Conservation (phyloP, 1,284 basidiomycete species). For the Cryptococcus sp. region DNA sequence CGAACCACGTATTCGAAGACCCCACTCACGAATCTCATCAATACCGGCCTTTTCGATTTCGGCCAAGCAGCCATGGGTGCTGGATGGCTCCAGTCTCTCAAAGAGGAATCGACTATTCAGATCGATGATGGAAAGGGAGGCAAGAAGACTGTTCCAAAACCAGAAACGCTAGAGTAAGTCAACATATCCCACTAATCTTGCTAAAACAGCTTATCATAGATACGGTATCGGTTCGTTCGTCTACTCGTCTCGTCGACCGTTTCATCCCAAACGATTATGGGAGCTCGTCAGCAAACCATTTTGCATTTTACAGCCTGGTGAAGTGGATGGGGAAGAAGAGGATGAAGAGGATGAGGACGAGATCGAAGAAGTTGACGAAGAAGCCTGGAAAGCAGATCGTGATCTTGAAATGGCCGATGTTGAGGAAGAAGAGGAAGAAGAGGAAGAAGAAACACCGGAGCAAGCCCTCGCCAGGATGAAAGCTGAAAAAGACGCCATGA, state of each 20-base stretch:
- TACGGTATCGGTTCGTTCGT: constrained; percentile 47
- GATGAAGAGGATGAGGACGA: constrained; percentile 18
- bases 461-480: constrained; percentile 13
- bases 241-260: constrained; percentile 47
- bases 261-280: constrained; percentile 51
- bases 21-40: constrained; percentile 45
- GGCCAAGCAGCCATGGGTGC: constrained; percentile 49
- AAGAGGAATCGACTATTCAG: constrained; percentile 37
- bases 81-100: constrained; percentile 50
- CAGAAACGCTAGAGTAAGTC: constrained; percentile 48
- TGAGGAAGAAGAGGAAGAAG: constrained; percentile 33
- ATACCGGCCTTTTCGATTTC: constrained; percentile 47
- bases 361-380: constrained; percentile 15
- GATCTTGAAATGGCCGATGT: constrained; percentile 12
- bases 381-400: constrained; percentile 4
- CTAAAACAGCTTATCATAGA: constrained; percentile 9
- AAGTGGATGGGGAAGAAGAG: constrained; percentile 35
- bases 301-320: constrained; percentile 43
- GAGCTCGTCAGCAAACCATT: constrained; percentile 47
- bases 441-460: constrained; percentile 19
- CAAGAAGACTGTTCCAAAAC: constrained; percentile 38
- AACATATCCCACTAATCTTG: not conserved
- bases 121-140: constrained; percentile 22
- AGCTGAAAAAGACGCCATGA: constrained; percentile 47
- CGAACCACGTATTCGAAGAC: constrained; percentile 39